Percentiles rank a stretch among this genome's conserved stretches.
These are phyloP conservation scores for Straminergon stramineum DNA, from an alignment of 225 moss, liverwort and hornwort genomes.

Conservation along the genomic window DNA sequence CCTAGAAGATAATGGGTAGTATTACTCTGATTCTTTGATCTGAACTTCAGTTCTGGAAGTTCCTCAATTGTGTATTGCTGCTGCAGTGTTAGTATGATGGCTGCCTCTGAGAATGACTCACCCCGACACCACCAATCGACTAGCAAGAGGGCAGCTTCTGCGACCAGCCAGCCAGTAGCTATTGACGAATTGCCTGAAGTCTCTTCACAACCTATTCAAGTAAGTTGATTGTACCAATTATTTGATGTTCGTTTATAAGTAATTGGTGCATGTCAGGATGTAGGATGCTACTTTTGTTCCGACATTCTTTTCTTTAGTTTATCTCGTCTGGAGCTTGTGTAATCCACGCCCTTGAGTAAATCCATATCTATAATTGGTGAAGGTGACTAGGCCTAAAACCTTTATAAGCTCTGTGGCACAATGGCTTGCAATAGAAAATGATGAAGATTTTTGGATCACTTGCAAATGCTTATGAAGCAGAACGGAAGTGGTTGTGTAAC, in stretches of 20 bases:
- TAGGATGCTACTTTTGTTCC: not conserved
- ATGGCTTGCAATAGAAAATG: not conserved
- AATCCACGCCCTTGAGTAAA: not conserved
- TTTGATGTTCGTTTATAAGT: not conserved
- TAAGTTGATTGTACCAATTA: conserved; percentile 1
- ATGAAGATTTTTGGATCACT: not conserved
- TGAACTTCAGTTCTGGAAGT: not conserved
- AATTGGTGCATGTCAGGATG: not conserved
- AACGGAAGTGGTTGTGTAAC: no score
- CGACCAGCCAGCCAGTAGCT: conserved; percentile 36
- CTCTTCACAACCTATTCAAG: conserved; percentile 63
- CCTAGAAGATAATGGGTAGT: not conserved
- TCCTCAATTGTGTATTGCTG: not conserved
- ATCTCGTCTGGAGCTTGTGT: not conserved
- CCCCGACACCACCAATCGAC: conserved; percentile 46
- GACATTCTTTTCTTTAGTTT: not conserved
- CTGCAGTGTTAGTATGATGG: conserved; percentile 75
- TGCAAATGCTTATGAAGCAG: not conserved
- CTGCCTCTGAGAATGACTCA: conserved; percentile 75
- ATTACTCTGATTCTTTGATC: not conserved
- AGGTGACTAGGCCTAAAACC: not conserved
- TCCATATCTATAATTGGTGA: not conserved
- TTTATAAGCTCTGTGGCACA: not conserved
- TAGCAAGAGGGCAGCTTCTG: conserved; percentile 45
- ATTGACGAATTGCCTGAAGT: conserved; percentile 64